Evolutionary conservation across 345 rosid species (phyloP).

Genomic region (Aurinia saxatilis): DNA sequence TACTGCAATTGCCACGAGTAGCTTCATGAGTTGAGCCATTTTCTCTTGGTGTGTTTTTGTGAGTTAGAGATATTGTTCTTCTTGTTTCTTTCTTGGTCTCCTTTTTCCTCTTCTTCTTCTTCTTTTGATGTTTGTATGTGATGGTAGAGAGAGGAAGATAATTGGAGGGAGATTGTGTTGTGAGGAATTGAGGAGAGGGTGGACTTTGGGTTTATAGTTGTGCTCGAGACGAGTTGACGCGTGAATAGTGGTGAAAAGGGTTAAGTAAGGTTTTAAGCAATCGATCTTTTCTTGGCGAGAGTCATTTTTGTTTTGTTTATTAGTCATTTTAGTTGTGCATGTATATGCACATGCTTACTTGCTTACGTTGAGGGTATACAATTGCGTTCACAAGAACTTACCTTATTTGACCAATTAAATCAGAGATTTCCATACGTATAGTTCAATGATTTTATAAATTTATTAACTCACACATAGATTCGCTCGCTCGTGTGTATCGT

Average conservation of each 20-base stretch:
- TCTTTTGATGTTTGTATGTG: conserved; percentile 1
- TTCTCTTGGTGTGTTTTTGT: not conserved
- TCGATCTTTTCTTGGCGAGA: conserved; percentile 31
- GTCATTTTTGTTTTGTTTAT: not conserved
- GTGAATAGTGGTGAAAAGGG: conserved; percentile 38
- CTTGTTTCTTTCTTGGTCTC: not conserved
- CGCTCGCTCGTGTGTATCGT: too few relatives aligned
- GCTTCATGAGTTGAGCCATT: conserved; percentile 37
- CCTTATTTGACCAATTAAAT: too few relatives aligned
- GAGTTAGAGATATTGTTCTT: conserved; percentile 5
- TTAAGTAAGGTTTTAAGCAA: conserved; percentile 20
- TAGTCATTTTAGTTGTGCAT: not conserved
- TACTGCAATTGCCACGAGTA: conserved; percentile 34
- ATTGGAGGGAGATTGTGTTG: conserved; percentile 3
- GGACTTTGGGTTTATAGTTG: conserved; percentile 41
- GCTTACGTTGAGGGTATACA: conserved; percentile 11
- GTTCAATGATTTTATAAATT: too few relatives aligned
- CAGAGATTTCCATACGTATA: too few relatives aligned
- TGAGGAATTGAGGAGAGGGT: conserved; percentile 17
- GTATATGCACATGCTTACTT: conserved; percentile 24
- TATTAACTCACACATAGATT: too few relatives aligned
- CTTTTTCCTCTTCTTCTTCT: not conserved
- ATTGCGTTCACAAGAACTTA: not conserved
- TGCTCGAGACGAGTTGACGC: conserved; percentile 49
- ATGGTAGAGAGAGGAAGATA: conserved; percentile 14